These are phyloP conservation scores for Ceriops tagal DNA, from an alignment of 345 rosid species.

Conservation along the genomic window DNA sequence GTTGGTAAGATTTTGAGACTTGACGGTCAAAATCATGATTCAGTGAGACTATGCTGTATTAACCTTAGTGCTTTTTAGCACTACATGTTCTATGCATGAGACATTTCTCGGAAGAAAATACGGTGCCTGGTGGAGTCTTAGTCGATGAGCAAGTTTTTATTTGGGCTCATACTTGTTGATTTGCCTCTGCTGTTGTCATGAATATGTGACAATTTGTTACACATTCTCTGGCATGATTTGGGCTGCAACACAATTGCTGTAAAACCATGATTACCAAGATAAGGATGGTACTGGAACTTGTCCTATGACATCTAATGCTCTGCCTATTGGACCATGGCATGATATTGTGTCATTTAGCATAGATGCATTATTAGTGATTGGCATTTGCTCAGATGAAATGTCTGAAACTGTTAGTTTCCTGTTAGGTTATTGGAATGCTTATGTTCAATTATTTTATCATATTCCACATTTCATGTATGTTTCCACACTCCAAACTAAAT, in stretches of 20 bases:
- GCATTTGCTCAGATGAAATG: constrained; percentile 1
- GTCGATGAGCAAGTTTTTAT: constrained; percentile 21
- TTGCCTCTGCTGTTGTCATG: constrained; percentile 25
- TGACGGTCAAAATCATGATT: constrained; percentile 47
- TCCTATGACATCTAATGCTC: neutral
- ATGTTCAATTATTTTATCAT: too few relatives aligned
- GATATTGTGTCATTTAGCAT: neutral
- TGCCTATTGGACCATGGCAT: constrained; percentile 3
- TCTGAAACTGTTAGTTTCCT: neutral
- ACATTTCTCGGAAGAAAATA: constrained; percentile 32
- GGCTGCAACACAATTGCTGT: constrained; percentile 9
- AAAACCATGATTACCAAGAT: neutral
- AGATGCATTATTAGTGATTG: neutral
- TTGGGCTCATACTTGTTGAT: constrained; percentile 15
- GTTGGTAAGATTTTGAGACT: constrained; percentile 96
- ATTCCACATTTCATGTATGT: too few relatives aligned
- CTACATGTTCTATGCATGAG: constrained; percentile 37
- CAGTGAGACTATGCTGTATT: constrained; percentile 51
- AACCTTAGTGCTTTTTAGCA: constrained; percentile 38
- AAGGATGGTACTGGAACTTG: constrained; percentile 5
- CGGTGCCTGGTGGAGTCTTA: constrained; percentile 30
- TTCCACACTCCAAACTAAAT: too few relatives aligned
- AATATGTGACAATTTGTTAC: constrained; percentile 22
- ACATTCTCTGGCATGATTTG: constrained; percentile 19
- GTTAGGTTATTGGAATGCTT: neutral